phyloP scores from a whole-genome alignment of 2,329 filamentous ascomycete genomes.

The Neofusicoccum ribis region DNA sequence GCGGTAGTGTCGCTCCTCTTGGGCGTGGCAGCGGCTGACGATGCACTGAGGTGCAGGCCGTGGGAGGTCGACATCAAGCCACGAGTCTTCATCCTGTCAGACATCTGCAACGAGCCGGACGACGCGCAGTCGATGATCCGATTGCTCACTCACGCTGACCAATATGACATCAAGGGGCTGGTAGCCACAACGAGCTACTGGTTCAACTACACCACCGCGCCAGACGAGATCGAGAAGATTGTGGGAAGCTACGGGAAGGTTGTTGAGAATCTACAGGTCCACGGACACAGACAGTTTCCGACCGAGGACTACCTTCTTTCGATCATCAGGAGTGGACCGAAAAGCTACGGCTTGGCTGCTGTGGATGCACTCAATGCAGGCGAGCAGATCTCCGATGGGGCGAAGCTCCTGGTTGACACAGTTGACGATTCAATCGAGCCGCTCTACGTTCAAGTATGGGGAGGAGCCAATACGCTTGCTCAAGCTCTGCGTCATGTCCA shows the following conservation, averaged over 20 bases:
- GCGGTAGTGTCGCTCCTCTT: neutral
- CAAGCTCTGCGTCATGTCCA: conserved; percentile 48
- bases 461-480: conserved; percentile 55
- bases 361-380: conserved; percentile 30
- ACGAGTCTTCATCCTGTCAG: conserved; percentile 42
- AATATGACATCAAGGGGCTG: conserved; percentile 41
- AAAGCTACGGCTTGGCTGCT: conserved; percentile 43
- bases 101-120: conserved; percentile 43
- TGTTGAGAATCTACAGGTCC: conserved; percentile 51
- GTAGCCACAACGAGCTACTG: conserved; percentile 42
- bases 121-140: conserved; percentile 40
- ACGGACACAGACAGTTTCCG: conserved; percentile 46
- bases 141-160: conserved; percentile 40
- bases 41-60: conserved; percentile 21
- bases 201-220: conserved; percentile 40
- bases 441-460: conserved; percentile 57
- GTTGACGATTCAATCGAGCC: conserved; percentile 44
- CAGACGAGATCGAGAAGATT: conserved; percentile 38
- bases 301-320: conserved; percentile 37
- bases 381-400: conserved; percentile 44
- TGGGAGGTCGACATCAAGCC: conserved; percentile 36
- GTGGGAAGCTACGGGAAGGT: conserved; percentile 35
- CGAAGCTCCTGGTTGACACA: conserved; percentile 46
- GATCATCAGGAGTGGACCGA: conserved; percentile 42
- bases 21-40: neutral